Conservation (phyloP, 2,329 filamentous ascomycete genomes). For the Epichloe hybrida region DNA sequence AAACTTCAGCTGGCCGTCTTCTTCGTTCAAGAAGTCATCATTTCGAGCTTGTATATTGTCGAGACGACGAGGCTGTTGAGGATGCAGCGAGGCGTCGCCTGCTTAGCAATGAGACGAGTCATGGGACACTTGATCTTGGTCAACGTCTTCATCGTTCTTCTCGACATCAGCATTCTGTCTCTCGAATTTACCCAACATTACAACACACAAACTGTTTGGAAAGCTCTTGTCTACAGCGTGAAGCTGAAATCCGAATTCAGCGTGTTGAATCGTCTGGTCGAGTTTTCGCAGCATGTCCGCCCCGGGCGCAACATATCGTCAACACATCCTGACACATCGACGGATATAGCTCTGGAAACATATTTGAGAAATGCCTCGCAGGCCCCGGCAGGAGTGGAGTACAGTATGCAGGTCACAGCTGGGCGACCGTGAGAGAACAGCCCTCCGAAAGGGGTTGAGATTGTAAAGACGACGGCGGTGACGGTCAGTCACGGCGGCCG, state of each 20-base stretch:
- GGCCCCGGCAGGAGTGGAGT: neutral
- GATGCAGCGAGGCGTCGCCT: conserved; percentile 20
- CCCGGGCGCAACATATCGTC: neutral
- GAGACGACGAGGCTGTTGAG: conserved; percentile 35
- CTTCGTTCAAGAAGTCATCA: conserved; percentile 39
- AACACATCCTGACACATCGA: neutral
- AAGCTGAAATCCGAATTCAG: conserved; percentile 25
- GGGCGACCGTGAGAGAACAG: neutral
- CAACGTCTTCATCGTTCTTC: conserved; percentile 28
- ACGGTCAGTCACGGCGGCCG: neutral
- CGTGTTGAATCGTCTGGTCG: conserved; percentile 21
- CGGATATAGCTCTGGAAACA: conserved; percentile 2
- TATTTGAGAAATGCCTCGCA: neutral
- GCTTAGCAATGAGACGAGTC: conserved; percentile 7
- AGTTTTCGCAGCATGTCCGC: conserved; percentile 16
- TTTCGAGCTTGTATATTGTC: conserved; percentile 39
- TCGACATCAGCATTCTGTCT: conserved; percentile 25
- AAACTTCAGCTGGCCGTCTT: conserved; percentile 42
- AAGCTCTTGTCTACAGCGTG: conserved; percentile 21
- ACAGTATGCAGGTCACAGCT: conserved; percentile 1
- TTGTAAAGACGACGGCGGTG: conserved; percentile 3
- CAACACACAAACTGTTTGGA: conserved; percentile 21
- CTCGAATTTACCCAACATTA: conserved; percentile 19
- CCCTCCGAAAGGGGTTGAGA: neutral
- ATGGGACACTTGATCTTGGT: conserved; percentile 23